Base-by-base conservation (phyloP, 768 basidiomycete genomes). In the Lentinula boryana region DNA sequence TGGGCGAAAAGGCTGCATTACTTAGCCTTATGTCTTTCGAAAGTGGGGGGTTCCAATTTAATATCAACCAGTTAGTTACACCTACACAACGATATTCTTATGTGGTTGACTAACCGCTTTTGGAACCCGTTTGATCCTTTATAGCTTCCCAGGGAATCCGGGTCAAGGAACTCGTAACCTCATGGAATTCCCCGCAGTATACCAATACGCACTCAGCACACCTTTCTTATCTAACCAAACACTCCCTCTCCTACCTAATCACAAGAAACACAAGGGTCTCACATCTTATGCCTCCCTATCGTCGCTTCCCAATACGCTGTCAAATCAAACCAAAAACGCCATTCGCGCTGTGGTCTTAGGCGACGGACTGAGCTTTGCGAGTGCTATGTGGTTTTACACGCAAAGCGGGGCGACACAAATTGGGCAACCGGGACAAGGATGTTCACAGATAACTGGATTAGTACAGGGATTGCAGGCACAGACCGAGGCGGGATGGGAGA, bases 371-470 rank as follows among this genome's bases (percentile, higher is more conserved):
- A 68, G 67, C 58, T 68, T 69, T 53, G 67, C 67, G 8, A 64
- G 63, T 55, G 67, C 64, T 10, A 67, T 67, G 67, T 69, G 68
- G 67, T 69, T 68, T 44, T 69, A 68, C 59, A 68, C 44, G 48
- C 57, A 55, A 38, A 65, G 64, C 46, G 55, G 55, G 5, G 23
- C 55, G 10, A 38, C 33, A 1, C 32, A 23, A 36, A 8, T 23
- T 4, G 67, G 63, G 5, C 40, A 43, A 10, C 48, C 33, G 21
- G 60, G 66, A 56, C 64, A 49, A 27, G 66, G 65, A 15, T 68
- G 68, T 54, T 57, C 56, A 12, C 61, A 62, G 38, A 64, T 58
- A 18, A 57, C 63, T 4, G 65, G 63, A 4, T 60, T 69, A 49
- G 65, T 66, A 10, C 60, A 40, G 13, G 68, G 68, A 2, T 59